Conservation (phyloP, 768 basidiomycete genomes). For the Crassisporium funariophilum region DNA sequence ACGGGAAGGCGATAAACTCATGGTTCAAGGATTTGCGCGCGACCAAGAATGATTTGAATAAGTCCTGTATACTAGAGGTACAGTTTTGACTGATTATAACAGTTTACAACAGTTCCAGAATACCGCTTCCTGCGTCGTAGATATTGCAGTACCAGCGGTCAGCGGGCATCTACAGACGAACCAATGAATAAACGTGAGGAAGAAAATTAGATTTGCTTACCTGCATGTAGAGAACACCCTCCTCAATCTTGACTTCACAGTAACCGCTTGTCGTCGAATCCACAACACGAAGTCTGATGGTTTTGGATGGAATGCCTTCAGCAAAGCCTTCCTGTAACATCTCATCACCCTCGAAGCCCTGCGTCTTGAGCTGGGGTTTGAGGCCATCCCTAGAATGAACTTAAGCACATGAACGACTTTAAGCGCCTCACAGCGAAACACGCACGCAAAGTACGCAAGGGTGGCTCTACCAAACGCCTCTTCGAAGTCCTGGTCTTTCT, state of each 20-base stretch:
- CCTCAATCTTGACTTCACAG: slow-evolving; percentile 36
- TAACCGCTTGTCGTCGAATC: slow-evolving; percentile 27
- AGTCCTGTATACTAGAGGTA: too few species aligned
- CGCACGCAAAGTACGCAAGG: slow-evolving; percentile 32
- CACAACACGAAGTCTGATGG: slow-evolving; percentile 40
- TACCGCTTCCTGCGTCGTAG: slow-evolving; percentile 9
- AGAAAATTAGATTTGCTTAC: slow-evolving; percentile 17
- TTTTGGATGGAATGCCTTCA: slow-evolving; percentile 37
- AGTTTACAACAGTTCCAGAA: slow-evolving; percentile 11
- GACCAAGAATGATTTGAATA: too few species aligned
- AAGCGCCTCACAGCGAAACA: neutral
- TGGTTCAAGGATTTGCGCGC: too few species aligned
- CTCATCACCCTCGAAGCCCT: slow-evolving; percentile 39
- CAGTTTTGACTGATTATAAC: neutral
- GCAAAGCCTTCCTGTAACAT: slow-evolving; percentile 44
- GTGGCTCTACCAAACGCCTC: slow-evolving; percentile 26
- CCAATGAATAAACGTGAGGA: neutral
- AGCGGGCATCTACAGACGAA: slow-evolving; percentile 20
- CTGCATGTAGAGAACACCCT: slow-evolving; percentile 39
- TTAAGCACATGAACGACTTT: neutral
- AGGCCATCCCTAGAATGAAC: slow-evolving; percentile 29
- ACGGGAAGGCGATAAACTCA: too few species aligned
- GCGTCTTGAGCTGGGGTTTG: slow-evolving; percentile 30
- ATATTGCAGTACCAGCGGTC: slow-evolving; percentile 19
- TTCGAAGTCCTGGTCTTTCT: slow-evolving; percentile 30